Evolutionary conservation across 306 rosid species (phyloP), one percentile per base, ranked within the genome.

Genomic region (Vigna reflexopilosa): DNA sequence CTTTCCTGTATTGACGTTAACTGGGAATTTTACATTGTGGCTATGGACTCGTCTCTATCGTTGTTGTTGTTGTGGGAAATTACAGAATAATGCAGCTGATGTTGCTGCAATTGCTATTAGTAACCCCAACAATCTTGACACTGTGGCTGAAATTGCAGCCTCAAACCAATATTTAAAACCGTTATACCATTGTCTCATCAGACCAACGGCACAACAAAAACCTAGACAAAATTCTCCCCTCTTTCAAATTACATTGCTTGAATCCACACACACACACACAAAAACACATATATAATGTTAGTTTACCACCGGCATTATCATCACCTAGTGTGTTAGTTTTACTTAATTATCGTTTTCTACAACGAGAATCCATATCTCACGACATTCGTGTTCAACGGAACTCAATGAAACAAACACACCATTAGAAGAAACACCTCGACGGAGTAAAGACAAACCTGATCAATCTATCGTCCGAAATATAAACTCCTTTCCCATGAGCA

Each of bases 401-500:
- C 50, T 45, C 9, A 45, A 45, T 12, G 50, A 45, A 11, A 45
- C 48, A 44, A 42, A 42, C 47, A 42, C 2, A 42, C 12, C 47
- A 36, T 16, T 24, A 58, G 67, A 61, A 30, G 0, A 15, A 61
- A 30, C 2, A 63, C 22, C 38, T 38, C 2, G 5, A 65, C 5
- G 42, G 32, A 48, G 64, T 38, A 78, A 82, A 79, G 28, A 81
- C 93, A 74, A 86, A 95, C 98, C 99, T 95, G 89, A 93, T 93
- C 15, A 95, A 87, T 30, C 88, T 93, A 68, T 71, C 74, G 34
- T 83, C 79, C 48, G 92, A 86, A 75, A 85, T 89, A 80, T 77
- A 95, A 66, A 93, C 96, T 56, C 99, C 99, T 86, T 87, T 95
- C 10, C 99, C 99, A 48, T 95, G 99, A 63, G 98, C 97, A 88